Conservation (phyloP, 2,329 filamentous ascomycete genomes). For the Fusarium denticulatum region DNA sequence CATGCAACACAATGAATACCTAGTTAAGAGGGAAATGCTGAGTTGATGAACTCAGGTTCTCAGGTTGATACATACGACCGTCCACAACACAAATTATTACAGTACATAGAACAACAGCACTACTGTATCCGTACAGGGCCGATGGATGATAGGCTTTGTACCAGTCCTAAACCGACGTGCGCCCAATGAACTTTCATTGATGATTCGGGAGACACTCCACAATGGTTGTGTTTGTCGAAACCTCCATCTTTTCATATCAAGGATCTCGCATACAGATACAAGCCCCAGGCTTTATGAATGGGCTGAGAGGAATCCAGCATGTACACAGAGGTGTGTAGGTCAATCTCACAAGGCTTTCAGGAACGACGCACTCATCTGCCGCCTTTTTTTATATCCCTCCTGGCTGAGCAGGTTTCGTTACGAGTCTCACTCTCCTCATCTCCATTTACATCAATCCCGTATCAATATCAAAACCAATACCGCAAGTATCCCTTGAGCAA, state of each 20-base stretch:
- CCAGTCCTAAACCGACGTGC: conserved; percentile 6
- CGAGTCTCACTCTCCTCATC: neutral
- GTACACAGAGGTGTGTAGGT: conserved; percentile 15
- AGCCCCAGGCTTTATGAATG: conserved; percentile 22
- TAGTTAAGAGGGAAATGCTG: neutral
- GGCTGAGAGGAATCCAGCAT: conserved; percentile 16
- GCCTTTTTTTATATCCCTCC: neutral
- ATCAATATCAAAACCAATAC: conserved; percentile 10
- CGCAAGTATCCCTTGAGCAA: conserved; percentile 20
- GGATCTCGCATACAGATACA: conserved; percentile 24
- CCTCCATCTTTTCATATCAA: conserved; percentile 26
- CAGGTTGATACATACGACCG: conserved; percentile 8
- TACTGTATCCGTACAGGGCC: conserved; percentile 15
- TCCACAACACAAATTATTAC: conserved; percentile 2
- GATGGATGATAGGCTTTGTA: conserved; percentile 23
- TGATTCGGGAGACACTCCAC: conserved; percentile 10
- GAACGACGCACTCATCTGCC: conserved; percentile 7
- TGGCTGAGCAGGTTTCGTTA: neutral
- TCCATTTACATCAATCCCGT: conserved; percentile 11
- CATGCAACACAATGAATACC: conserved; percentile 7
- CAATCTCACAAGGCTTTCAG: conserved; percentile 3
- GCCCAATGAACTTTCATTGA: conserved; percentile 22
- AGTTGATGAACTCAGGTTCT: conserved; percentile 16
- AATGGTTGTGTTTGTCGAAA: conserved; percentile 20
- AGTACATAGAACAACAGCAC: neutral